Percentiles rank a stretch among this genome's conserved stretches.
Conservation (phyloP, 345 rosid genomes). For the Fremontodendron californicum region DNA sequence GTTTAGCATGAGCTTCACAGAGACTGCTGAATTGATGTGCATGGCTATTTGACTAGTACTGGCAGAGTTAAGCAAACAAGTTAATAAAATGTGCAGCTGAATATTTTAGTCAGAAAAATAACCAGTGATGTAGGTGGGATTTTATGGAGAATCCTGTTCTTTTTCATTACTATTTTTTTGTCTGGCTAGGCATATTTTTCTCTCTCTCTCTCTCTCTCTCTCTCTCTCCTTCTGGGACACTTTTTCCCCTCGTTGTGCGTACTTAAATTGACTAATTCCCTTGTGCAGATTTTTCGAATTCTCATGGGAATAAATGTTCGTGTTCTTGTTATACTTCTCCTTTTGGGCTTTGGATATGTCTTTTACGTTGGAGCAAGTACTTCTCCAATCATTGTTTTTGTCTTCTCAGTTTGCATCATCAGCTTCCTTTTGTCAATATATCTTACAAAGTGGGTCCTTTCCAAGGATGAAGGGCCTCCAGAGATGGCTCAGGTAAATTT, state of each 20-base stretch:
- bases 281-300: slow-evolving; percentile 74
- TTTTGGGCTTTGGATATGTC: slow-evolving; percentile 66
- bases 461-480: slow-evolving; percentile 99
- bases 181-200: slow-evolving; percentile 4
- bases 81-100: not conserved
- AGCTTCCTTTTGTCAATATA: slow-evolving; percentile 73
- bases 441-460: slow-evolving; percentile 90
- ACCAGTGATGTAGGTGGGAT: not conserved
- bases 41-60: not conserved
- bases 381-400: slow-evolving; percentile 89
- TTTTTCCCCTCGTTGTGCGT: not conserved
- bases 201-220: not conserved
- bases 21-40: not conserved
- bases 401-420: slow-evolving; percentile 74
- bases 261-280: not conserved
- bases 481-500: slow-evolving; percentile 83
- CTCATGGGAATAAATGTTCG: slow-evolving; percentile 79
- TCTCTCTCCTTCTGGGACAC: not conserved
- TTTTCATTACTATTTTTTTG: not conserved
- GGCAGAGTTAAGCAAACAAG: not conserved
- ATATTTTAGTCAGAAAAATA: not conserved
- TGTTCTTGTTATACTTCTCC: slow-evolving; percentile 60
- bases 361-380: slow-evolving; percentile 88
- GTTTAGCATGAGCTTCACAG: not conserved
- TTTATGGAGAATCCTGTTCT: not conserved